Base-by-base conservation (phyloP, 169 alveolate species). In the Plasmodium fragile region DNA sequence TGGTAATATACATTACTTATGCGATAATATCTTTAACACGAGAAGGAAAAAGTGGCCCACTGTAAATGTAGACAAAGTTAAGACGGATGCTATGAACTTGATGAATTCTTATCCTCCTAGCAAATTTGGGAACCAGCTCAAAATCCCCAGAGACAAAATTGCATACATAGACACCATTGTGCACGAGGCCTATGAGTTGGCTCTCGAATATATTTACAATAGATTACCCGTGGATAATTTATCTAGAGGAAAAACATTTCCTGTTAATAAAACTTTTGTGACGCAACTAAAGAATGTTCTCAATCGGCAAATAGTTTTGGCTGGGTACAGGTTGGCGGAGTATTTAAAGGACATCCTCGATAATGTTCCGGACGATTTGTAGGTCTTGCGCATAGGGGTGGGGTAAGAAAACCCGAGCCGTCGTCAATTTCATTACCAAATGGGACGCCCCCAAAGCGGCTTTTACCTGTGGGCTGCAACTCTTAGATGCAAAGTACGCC, bases 261-360 rank as follows among this genome's bases (percentile, higher is more conserved):
- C 55, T 10, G 72, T 83, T 43, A 32, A 18, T 11, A 69, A 69
- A 28, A 28, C 25, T 10, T 83, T 83, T 70, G 53, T 83, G 39
- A 65, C n/a, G 13, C 43, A 83, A 10, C 52, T 72, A 34, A 83
- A 83, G 53, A 6, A 16, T n/a, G 3, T 83, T n/a, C 69, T 83
- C 49, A 69, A 83, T 45, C 45, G 36, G 10, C 92, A 70, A 36
- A 83, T 83, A 36, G 82, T 70, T 30, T 18, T 83, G 28, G 92
- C 92, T 30, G 92, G 92, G 10, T 83, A 83, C 77, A 65, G 92
- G 34, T 83, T 83, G 52, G 41, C 92, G 16, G 11, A 18, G 11
- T 83, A 83, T 39, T 70, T 83, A 45, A 83, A 69, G 53, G 92
- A 83, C 82, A 83, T 83, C 28, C n/a, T 83, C 34, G 39, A 5